Conservation (phyloP, 2,329 filamentous ascomycete genomes). For the Fusarium sp. region DNA sequence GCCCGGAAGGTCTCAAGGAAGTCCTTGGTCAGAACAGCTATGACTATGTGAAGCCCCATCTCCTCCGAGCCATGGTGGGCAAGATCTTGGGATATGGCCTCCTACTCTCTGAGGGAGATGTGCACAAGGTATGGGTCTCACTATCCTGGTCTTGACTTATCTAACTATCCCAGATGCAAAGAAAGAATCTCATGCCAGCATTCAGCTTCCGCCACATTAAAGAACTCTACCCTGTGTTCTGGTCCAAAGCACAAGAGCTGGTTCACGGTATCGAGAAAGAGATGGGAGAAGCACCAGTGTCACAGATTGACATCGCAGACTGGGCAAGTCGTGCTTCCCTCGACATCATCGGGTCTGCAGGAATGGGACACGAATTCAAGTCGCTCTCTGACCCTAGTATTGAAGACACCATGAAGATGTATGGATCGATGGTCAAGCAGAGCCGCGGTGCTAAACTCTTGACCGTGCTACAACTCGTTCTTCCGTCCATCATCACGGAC, state of each 20-base stretch:
- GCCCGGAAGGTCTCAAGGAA: conserved; percentile 26
- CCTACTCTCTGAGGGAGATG: conserved; percentile 17
- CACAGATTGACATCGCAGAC: conserved; percentile 20
- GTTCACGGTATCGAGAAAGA: conserved; percentile 8
- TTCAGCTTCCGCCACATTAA: conserved; percentile 39
- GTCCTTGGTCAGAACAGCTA: conserved; percentile 29
- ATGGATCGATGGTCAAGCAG: conserved; percentile 42
- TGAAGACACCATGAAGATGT: conserved; percentile 46
- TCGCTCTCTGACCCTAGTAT: conserved; percentile 48
- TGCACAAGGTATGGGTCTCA: neutral
- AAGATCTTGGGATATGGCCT: conserved; percentile 31
- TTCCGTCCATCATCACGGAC: conserved; percentile 29
- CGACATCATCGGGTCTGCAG: conserved; percentile 52
- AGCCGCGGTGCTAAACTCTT: conserved; percentile 38
- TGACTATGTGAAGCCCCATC: conserved; percentile 32
- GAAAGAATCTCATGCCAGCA: conserved; percentile 34
- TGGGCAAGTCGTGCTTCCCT: conserved; percentile 43
- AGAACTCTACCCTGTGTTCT: conserved; percentile 30
- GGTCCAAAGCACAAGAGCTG: conserved; percentile 29
- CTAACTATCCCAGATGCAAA: conserved; percentile 24
- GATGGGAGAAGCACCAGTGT: neutral
- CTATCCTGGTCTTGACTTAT: fast-evolving
- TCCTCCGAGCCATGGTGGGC: conserved; percentile 28
- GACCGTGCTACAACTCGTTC: conserved; percentile 24
- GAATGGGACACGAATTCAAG: conserved; percentile 50